Evolutionary conservation across 768 basidiomycete species (phyloP), one percentile per base, ranked within the genome.

Genomic region (Tricholoma hemisulphureum): DNA sequence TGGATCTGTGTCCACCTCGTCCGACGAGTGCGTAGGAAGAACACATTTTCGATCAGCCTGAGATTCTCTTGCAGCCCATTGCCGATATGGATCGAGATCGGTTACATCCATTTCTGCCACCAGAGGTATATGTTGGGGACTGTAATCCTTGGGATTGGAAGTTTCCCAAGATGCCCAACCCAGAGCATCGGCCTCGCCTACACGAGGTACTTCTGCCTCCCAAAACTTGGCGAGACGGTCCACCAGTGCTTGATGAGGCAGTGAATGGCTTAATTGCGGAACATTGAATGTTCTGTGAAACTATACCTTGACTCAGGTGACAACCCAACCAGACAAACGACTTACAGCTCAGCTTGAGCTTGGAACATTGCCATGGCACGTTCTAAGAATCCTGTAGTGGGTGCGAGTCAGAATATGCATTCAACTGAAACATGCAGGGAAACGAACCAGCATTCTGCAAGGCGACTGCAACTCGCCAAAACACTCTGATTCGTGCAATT

Each of bases 301-400:
- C 26, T 28, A 16, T 51, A 50, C 9, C 45, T 55, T 51, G 61
- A 37, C 29, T 48, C 23, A 11, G 55, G 26, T 16, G 53, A 24
- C 24, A 32, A 34, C 35, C 28, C 43, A 7, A 51, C 50, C 14
- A 24, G 11, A 43, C 46, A 53, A 48, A 49, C 31, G 23, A 14
- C 86, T 63, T 73, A 93, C 91, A 93, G 64, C 72, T 93, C 92
- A 14, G 87, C 83, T 70, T 94, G 89, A 9, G 89, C 90, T 68
- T 94, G 92, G 64, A 92, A 88, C 65, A 92, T 74, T 3, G 90
- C 90, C 53, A 78, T 84, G 11, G 88, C 87, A 49, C 87, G 83
- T 71, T 94, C 92, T 41, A 77, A 60, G 60, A 81, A 93, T 11
- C 91, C 91, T 93, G 63, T 24, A 57, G 18, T 57, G 10, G 57